Conservation (phyloP, 352 stramenopile species). For the Phytophthora vignae region DNA sequence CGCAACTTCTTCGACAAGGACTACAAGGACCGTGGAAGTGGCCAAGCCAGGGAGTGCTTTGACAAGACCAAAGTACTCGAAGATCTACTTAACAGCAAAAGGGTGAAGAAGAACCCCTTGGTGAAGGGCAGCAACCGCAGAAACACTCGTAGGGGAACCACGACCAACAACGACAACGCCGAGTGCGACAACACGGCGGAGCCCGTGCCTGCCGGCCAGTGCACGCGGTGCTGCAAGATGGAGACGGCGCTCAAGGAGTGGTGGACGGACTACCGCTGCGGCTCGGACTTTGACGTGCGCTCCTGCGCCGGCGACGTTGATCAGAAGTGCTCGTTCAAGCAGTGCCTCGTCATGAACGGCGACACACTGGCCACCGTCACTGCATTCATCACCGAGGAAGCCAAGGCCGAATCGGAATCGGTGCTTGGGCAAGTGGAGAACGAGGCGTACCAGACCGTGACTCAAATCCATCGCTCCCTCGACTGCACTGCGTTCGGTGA, state of each 20-base stretch:
- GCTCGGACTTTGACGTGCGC: slow-evolving; percentile 50
- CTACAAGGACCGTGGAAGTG: slow-evolving; percentile 25
- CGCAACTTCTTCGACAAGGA: slow-evolving; percentile 55
- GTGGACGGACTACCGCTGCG: slow-evolving; percentile 76
- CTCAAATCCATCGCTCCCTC: slow-evolving; percentile 69
- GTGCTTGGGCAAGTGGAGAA: slow-evolving; percentile 49
- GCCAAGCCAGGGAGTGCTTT: slow-evolving; percentile 46
- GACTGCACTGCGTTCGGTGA: slow-evolving; percentile 54
- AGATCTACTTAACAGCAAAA: slow-evolving; percentile 30
- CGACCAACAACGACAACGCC: background rate
- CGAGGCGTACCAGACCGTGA: slow-evolving; percentile 54
- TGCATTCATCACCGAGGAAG: slow-evolving; percentile 37
- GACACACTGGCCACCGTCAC: slow-evolving; percentile 52
- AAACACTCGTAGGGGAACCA: background rate
- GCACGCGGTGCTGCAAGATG: slow-evolving; percentile 61
- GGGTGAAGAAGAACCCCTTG: slow-evolving; percentile 52
- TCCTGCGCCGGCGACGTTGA: slow-evolving; percentile 44
- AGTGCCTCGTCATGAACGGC: slow-evolving; percentile 67
- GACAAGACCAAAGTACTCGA: slow-evolving; percentile 25
- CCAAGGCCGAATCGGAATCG: slow-evolving; percentile 41
- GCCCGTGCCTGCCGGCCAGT: slow-evolving; percentile 44
- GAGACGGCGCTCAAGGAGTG: slow-evolving; percentile 57
- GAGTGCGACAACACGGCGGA: slow-evolving; percentile 36
- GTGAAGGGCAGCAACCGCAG: background rate
- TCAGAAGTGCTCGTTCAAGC: slow-evolving; percentile 49